phyloP scores from a whole-genome alignment of 495 filamentous ascomycete species.

The Neurospora africana region DNA sequence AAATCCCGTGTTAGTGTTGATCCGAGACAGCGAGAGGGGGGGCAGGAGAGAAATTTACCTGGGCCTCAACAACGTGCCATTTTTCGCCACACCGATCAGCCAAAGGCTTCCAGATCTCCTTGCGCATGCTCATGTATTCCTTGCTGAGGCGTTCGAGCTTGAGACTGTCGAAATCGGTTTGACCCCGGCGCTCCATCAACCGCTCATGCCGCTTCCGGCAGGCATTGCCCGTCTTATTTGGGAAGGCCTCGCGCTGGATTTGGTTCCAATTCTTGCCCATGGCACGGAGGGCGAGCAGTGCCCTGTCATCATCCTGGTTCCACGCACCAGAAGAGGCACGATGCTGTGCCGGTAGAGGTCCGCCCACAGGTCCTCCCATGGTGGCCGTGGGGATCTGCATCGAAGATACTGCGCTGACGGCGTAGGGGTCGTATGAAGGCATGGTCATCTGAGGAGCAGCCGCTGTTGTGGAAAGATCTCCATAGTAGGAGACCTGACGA shows the following conservation, averaged over 20 bases:
- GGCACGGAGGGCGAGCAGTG: constrained; percentile 49
- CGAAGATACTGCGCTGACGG: constrained; percentile 23
- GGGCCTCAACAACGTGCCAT: constrained; percentile 59
- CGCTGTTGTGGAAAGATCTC: constrained; percentile 14
- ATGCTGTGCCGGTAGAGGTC: constrained; percentile 27
- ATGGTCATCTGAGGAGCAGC: constrained; percentile 15
- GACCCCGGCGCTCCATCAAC: constrained; percentile 54
- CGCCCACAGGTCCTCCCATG: constrained; percentile 24
- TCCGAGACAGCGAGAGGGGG: neutral
- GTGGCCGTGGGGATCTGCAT: constrained; percentile 20
- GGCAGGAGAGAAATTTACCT: constrained; percentile 40
- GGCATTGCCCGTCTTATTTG: constrained; percentile 62
- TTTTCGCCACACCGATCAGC: constrained; percentile 53
- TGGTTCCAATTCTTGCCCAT: constrained; percentile 61
- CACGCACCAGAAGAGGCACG: constrained; percentile 48
- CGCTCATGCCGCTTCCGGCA: constrained; percentile 71
- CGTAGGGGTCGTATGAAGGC: constrained; percentile 29
- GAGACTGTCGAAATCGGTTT: constrained; percentile 57
- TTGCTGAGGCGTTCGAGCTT: constrained; percentile 56
- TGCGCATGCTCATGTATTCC: constrained; percentile 57
- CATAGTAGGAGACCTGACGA: constrained; percentile 19
- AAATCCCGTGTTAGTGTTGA: constrained; percentile 3
- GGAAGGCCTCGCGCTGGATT: constrained; percentile 59
- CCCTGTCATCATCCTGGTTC: constrained; percentile 53
- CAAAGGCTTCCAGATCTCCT: constrained; percentile 61